Evolutionary conservation across 140 eudicot species (phyloP).

Genomic region (Erigeron philadelphicus): DNA sequence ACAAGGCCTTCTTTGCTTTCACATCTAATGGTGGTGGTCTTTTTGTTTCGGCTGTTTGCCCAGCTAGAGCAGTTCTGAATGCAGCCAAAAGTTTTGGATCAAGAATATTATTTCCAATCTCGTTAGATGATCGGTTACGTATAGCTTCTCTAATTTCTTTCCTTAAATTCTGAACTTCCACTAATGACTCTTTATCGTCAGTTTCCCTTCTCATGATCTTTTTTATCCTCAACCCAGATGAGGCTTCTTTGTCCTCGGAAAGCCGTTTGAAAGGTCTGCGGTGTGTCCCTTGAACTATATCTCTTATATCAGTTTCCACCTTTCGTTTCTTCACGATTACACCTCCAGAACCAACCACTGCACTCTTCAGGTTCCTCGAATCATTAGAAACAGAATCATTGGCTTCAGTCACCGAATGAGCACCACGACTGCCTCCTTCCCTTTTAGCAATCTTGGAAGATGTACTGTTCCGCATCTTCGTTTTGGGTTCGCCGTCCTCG

Average conservation of each 20-base stretch:
- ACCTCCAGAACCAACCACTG: slow-evolving; percentile 20
- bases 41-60: slow-evolving; percentile 45
- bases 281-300: slow-evolving; percentile 57
- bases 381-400: slow-evolving; percentile 23
- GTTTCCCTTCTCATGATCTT: slow-evolving; percentile 76
- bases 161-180: slow-evolving; percentile 64
- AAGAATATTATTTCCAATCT: slow-evolving; percentile 47
- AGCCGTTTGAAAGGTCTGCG: slow-evolving; percentile 29
- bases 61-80: slow-evolving; percentile 78
- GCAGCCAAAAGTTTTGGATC: slow-evolving; percentile 90
- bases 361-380: slow-evolving; percentile 12
- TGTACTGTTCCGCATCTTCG: slow-evolving; percentile 23
- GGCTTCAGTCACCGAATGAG: slow-evolving; percentile 25
- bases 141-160: slow-evolving; percentile 86
- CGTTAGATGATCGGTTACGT: slow-evolving; percentile 69
- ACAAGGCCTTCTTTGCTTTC: slow-evolving; percentile 61
- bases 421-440: slow-evolving; percentile 33
- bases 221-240: slow-evolving; percentile 76
- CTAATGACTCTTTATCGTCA: slow-evolving; percentile 55
- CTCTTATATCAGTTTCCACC: slow-evolving; percentile 43
- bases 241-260: slow-evolving; percentile 36
- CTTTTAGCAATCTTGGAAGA: slow-evolving; percentile 45
- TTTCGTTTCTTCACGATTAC: slow-evolving; percentile 28
- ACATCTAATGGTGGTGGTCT: slow-evolving; percentile 49
- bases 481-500: slow-evolving; percentile 38